These are phyloP conservation scores for Cephalotrichum gorgonifer DNA, from an alignment of 2,329 filamentous ascomycete species.

Conservation along the genomic window DNA sequence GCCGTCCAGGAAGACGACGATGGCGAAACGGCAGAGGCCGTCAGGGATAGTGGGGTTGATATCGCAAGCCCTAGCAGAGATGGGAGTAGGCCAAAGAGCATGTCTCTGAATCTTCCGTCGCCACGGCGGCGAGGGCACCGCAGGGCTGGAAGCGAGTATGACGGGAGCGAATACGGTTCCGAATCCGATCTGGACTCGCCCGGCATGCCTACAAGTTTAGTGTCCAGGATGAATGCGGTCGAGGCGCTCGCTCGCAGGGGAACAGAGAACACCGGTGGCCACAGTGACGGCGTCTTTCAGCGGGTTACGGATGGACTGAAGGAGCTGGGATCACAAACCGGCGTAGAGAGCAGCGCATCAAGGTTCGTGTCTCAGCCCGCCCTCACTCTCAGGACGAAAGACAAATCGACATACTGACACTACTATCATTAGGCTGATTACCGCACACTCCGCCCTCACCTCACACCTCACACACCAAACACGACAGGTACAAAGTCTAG, in stretches of 20 bases:
- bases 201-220: conserved; percentile 56
- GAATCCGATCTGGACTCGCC: conserved; percentile 60
- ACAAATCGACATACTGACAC: background rate
- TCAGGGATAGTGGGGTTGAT: conserved; percentile 32
- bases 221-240: conserved; percentile 61
- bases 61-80: conserved; percentile 15
- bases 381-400: background rate
- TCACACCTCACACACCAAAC: conserved; percentile 68
- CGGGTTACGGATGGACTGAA: conserved; percentile 59
- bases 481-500: conserved; percentile 62
- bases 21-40: conserved; percentile 16
- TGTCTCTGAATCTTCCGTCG: conserved; percentile 33
- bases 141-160: conserved; percentile 49
- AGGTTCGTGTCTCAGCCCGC: conserved; percentile 36
- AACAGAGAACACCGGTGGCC: conserved; percentile 54
- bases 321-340: conserved; percentile 63
- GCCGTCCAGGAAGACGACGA: conserved; percentile 14
- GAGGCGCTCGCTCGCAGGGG: conserved; percentile 59
- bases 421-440: conserved; percentile 50
- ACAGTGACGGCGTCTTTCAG: conserved; percentile 55
- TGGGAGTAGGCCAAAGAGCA: conserved; percentile 20
- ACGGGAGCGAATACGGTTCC: conserved; percentile 65
- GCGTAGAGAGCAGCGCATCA: conserved; percentile 61
- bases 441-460: conserved; percentile 62
- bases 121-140: conserved; percentile 35